Evolutionary conservation across 495 filamentous ascomycete genomes (phyloP).

Genomic region (Aspergillus olivimuriae): DNA sequence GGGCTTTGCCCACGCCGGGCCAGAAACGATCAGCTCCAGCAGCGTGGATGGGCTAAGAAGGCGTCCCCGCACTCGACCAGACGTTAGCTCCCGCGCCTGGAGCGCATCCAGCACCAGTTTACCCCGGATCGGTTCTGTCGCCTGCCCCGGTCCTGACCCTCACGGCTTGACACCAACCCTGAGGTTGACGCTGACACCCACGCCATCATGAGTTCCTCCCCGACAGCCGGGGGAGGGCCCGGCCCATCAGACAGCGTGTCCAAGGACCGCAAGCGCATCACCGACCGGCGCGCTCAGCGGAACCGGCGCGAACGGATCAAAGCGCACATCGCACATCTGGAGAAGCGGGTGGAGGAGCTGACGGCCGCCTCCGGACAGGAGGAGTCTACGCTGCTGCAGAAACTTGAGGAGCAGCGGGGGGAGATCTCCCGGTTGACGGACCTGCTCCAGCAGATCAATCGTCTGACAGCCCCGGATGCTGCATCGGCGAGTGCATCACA

Average conservation of each 20-base stretch:
- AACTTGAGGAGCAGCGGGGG: slow-evolving; percentile 7
- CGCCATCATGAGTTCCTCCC: not conserved
- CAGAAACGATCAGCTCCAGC: no score
- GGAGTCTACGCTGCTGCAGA: slow-evolving; percentile 9
- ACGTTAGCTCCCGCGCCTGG: no score
- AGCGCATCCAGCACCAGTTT: no score
- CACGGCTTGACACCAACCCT: no score
- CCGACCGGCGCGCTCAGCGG: slow-evolving; percentile 10
- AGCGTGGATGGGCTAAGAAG: no score
- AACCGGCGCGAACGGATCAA: slow-evolving; percentile 11
- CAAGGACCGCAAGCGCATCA: slow-evolving; percentile 8
- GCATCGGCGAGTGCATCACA: not conserved
- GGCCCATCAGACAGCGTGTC: not conserved
- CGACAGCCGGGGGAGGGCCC: not conserved
- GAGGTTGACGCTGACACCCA: no score
- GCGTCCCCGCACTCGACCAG: no score
- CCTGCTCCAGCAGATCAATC: slow-evolving; percentile 8
- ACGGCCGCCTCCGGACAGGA: slow-evolving; percentile 7
- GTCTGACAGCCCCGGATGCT: slow-evolving; percentile 3
- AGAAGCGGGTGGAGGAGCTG: slow-evolving; percentile 7
- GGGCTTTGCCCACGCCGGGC: no score
- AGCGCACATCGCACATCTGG: slow-evolving; percentile 6
- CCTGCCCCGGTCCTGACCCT: no score
- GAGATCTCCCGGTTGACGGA: slow-evolving; percentile 8
- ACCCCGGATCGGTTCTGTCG: no score